Evolutionary conservation across 1,284 basidiomycete species (phyloP).

Genomic region (Tilletia indica): DNA sequence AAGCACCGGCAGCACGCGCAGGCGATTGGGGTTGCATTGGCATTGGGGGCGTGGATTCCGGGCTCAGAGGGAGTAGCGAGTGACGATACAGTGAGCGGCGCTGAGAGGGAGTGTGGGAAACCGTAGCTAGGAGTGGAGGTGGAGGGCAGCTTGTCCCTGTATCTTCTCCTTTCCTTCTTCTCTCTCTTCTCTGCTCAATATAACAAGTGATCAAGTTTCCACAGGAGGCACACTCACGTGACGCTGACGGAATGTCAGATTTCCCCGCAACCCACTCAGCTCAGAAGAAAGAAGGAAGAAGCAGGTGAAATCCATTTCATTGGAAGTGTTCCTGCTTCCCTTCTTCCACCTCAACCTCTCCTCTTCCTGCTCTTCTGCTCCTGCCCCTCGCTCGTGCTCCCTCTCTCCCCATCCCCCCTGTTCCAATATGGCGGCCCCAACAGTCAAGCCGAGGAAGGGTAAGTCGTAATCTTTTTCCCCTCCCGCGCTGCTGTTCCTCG

Average conservation of each 20-base stretch:
- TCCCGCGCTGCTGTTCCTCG: background rate
- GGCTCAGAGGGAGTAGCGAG: background rate
- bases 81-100: background rate
- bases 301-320: background rate
- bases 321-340: background rate
- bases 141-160: constrained; percentile 4
- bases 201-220: background rate
- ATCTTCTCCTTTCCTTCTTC: background rate
- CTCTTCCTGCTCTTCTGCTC: background rate
- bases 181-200: background rate
- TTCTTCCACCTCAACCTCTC: background rate
- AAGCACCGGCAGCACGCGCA: background rate
- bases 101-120: constrained; percentile 5
- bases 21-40: background rate
- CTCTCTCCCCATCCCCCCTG: too few species aligned
- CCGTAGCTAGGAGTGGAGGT: background rate
- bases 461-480: background rate
- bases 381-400: too few species aligned
- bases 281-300: background rate
- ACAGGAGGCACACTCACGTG: background rate
- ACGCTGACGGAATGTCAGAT: too few species aligned
- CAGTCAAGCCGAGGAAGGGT: constrained; percentile 13
- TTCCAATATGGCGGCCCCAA: constrained; percentile 2
- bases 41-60: background rate
- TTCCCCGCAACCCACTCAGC: too few species aligned